phyloP scores from a whole-genome alignment of 768 basidiomycete species.

The Mycena alexandri region DNA sequence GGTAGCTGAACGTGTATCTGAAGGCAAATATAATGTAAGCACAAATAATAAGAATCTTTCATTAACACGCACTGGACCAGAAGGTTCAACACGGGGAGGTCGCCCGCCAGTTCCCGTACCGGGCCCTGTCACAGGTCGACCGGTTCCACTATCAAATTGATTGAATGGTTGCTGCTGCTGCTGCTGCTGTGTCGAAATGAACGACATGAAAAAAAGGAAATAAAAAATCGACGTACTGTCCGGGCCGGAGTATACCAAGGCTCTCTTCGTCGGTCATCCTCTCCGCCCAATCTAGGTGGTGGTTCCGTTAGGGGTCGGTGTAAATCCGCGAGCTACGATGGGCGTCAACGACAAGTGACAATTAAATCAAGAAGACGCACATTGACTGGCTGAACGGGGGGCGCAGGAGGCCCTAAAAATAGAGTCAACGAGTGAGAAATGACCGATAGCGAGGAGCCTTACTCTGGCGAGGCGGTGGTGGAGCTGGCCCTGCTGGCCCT shows the following conservation, averaged over 20 bases:
- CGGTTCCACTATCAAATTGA: neutral
- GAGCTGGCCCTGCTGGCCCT: neutral
- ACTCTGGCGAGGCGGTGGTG: neutral
- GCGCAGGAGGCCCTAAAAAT: constrained; percentile 1
- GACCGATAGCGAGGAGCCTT: neutral
- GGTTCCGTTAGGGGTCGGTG: neutral
- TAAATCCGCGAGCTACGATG: too few relatives aligned
- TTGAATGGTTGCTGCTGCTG: too few relatives aligned
- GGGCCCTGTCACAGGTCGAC: too few relatives aligned
- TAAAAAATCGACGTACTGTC: constrained; percentile 1
- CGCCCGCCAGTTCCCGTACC: neutral
- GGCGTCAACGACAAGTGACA: neutral
- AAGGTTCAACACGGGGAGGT: constrained; percentile 54
- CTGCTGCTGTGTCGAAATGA: neutral
- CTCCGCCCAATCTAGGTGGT: constrained; percentile 3
- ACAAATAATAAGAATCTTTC: neutral
- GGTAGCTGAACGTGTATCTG: constrained; percentile 75
- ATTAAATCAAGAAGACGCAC: neutral
- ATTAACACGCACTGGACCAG: constrained; percentile 62
- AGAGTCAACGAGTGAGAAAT: neutral
- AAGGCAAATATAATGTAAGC: constrained; percentile 13
- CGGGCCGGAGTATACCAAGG: constrained; percentile 49
- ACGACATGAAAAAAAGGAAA: neutral
- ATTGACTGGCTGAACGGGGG: constrained; percentile 5
- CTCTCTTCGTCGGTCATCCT: neutral